Evolutionary conservation across 1,284 basidiomycete species (phyloP).

Genomic region (Agaricales sp.): DNA sequence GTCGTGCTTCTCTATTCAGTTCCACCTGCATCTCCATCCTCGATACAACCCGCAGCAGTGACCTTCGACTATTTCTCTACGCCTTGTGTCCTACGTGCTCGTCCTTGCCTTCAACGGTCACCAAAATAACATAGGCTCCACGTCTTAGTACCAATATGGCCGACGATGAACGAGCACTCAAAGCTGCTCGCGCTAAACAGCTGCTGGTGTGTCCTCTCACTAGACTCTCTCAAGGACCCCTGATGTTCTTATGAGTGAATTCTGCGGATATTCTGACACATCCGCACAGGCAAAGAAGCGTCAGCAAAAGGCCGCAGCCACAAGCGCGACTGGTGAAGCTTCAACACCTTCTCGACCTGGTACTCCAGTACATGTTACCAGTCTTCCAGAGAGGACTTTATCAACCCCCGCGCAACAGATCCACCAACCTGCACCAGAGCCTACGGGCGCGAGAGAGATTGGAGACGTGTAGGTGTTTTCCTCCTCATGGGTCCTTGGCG

Average conservation of each 20-base stretch:
- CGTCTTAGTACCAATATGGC: too few species aligned
- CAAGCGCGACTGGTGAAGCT: constrained; percentile 25
- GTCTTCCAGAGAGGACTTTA: not conserved
- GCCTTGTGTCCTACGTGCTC: too few species aligned
- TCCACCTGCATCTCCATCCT: too few species aligned
- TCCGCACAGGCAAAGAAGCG: constrained; percentile 55
- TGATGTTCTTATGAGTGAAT: constrained; percentile 3
- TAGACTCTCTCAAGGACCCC: constrained; percentile 7
- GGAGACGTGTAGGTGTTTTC: constrained; percentile 38
- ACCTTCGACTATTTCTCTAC: too few species aligned
- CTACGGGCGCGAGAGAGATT: constrained; percentile 22
- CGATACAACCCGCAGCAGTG: too few species aligned
- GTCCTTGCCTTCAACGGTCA: too few species aligned
- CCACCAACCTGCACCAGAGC: not conserved
- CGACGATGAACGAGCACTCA: constrained; percentile 68
- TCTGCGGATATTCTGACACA: not conserved
- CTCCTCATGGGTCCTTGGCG: not conserved
- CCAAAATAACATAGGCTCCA: too few species aligned
- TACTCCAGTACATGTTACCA: not conserved
- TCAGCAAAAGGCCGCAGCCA: constrained; percentile 46
- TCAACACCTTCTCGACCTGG: not conserved
- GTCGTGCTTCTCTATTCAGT: too few species aligned
- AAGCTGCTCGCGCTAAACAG: constrained; percentile 63
- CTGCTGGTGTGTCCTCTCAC: constrained; percentile 45
- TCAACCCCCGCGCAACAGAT: not conserved